Conservation (phyloP, 176 grass and related monocot species). For the Oryza meyeriana region DNA sequence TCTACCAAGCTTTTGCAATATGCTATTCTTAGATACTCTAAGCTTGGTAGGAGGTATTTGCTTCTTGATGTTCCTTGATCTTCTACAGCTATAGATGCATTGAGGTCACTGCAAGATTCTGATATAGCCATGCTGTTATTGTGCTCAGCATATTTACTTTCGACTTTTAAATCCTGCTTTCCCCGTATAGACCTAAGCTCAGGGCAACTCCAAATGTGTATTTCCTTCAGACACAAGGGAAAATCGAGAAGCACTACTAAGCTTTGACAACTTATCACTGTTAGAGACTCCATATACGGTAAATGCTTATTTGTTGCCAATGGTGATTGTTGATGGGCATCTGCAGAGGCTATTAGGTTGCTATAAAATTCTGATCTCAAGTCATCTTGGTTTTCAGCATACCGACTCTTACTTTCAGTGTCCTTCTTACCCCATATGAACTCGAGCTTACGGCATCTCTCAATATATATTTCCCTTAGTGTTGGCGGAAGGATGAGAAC, state of each 20-base stretch:
- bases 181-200: background rate
- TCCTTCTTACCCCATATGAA: background rate
- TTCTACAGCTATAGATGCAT: no score
- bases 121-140: background rate
- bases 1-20: conserved; percentile 4
- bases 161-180: background rate
- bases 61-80: background rate
- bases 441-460: background rate
- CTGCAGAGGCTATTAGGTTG: background rate
- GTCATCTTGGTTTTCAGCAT: no score
- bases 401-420: background rate
- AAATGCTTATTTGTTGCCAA: no score
- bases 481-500: background rate
- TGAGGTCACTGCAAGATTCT: background rate
- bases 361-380: background rate
- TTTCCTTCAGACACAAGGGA: no score
- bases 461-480: conserved; percentile 3
- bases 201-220: background rate
- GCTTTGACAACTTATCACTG: no score
- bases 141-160: background rate
- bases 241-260: no score
- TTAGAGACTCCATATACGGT: no score
- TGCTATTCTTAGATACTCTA: conserved; percentile 9
- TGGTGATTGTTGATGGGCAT: background rate
- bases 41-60: background rate